phyloP scores from a whole-genome alignment of 208 protist genomes.

The Dictyostelium gargantuum region DNA sequence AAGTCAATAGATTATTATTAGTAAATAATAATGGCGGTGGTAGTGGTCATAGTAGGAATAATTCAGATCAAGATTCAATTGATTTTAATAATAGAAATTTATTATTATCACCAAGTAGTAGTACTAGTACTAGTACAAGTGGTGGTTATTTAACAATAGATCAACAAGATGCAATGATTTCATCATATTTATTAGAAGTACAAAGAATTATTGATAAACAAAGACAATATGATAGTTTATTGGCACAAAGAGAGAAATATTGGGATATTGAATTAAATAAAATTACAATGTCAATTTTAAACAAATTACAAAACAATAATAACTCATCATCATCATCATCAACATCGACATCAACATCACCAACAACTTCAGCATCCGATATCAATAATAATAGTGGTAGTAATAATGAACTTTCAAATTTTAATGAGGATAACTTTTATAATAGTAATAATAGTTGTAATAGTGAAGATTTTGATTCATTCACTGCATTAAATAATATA shows the following conservation, averaged over 20 bases:
- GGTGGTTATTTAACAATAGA: neutral
- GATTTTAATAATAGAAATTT: neutral
- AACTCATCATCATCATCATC: neutral
- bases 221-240: constrained; percentile 35
- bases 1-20: neutral
- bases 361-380: neutral
- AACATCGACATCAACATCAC: neutral
- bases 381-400: neutral
- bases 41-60: neutral
- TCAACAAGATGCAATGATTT: neutral
- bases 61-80: neutral
- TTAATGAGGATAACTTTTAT: neutral
- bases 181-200: neutral
- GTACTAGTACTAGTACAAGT: neutral
- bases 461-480: neutral
- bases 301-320: neutral
- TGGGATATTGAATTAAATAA: constrained; percentile 47
- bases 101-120: neutral
- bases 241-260: constrained; percentile 30
- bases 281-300: neutral
- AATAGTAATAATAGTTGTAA: constrained; percentile 4
- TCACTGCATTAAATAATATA: neutral
- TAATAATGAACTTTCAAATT: neutral
- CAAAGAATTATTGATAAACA: constrained; percentile 13
- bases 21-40: neutral